Evolutionary conservation across 345 rosid species (phyloP), one percentile per base, ranked within the genome.

Genomic region (Sisymbrium altissimum): DNA sequence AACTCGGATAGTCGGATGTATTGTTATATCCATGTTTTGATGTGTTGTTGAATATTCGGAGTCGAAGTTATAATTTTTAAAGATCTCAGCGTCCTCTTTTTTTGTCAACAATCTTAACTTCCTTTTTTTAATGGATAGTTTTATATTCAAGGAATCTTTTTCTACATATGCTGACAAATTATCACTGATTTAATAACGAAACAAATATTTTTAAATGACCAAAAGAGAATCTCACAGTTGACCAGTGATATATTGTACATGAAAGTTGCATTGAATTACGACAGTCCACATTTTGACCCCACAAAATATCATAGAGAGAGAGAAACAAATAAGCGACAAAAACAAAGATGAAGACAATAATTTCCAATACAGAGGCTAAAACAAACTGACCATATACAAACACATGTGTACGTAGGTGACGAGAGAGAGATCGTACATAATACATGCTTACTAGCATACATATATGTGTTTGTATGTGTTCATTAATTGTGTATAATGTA

Each of bases 351-450:
- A 49, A 68, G 79, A 68, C 71, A 77, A 43, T 65, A 77, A 55
- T 56, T 70, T 64, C 52, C 67, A 58, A 25, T 70, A 64, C 58
- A 64, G 61, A 70, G 54, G 59, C 76, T 7, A 45, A 70, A 70
- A 48, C 72, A 77, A 77, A 71, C 80, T 70, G 80, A 64, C 76
- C 80, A 64, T 57, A 77, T 65, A 64, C 72, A 77, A 70, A 71
- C 80, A 77, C 80, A 15, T 55, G 15, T 38, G 62, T 71, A 62
- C 71, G 72, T 48, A 76, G 44, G 38, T 80, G 54, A 60, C 65
- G 76, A 35, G 68, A 38, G 62, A 78, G 41, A 62, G 4, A 43
- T n/a, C 12, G 66, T 46, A 38, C 60, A 40, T 41, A 15, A 41
- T 59, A 73, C 66, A 27, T 59, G 46, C 13, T 19, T 60, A 25